A percentile compares a stretch with the other conserved stretches of the same genome.
Evolutionary conservation across 2,329 filamentous ascomycete species (phyloP).

Genomic region (Xylaria sp.): DNA sequence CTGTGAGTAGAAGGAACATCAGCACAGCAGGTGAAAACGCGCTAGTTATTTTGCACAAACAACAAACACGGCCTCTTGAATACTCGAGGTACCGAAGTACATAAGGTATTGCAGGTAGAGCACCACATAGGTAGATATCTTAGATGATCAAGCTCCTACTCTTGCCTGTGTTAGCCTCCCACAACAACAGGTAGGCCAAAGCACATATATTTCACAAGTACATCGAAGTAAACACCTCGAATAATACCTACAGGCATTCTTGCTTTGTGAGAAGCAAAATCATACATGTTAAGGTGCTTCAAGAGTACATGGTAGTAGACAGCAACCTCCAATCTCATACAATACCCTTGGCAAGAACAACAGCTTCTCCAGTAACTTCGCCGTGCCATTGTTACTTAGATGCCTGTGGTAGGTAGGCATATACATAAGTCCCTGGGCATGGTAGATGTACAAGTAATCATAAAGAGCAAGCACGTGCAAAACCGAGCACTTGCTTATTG

Average conservation of each 20-base stretch:
- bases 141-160: background rate
- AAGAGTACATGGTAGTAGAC: too few relatives aligned
- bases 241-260: background rate
- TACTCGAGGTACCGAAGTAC: background rate
- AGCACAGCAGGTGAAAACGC: background rate
- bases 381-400: too few relatives aligned
- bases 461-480: background rate
- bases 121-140: background rate
- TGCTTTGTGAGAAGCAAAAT: background rate
- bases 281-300: background rate
- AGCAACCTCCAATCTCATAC: too few relatives aligned
- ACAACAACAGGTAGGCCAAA: too few relatives aligned
- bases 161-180: background rate
- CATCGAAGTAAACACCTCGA: background rate
- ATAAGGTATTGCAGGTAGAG: background rate
- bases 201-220: too few relatives aligned
- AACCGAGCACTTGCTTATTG: background rate
- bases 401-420: too few relatives aligned
- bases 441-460: too few relatives aligned
- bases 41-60: conserved; percentile 14
- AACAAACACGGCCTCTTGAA: background rate
- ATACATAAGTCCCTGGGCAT: too few relatives aligned
- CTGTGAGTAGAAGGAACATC: too few relatives aligned
- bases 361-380: too few relatives aligned
- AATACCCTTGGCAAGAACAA: too few relatives aligned